Evolutionary conservation across 2,329 filamentous ascomycete genomes (phyloP).

Genomic region (Parascedosporium putredinis): DNA sequence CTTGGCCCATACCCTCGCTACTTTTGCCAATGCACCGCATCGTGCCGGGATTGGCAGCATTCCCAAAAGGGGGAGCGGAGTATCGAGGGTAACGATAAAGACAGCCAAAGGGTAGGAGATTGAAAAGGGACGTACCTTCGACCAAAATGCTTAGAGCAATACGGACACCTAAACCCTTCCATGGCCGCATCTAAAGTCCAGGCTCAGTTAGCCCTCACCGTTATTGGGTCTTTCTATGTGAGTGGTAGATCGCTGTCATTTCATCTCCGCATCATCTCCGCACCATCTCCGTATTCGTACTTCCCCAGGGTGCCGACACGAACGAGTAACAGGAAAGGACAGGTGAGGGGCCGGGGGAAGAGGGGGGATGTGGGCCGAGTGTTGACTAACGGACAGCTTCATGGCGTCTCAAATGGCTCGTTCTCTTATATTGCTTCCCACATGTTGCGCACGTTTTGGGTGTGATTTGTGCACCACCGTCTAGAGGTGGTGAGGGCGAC

Average conservation of each 20-base stretch:
- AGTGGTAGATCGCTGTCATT: no score
- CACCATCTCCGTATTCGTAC: background rate
- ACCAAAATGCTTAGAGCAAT: conserved; percentile 4
- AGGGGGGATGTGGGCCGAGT: background rate
- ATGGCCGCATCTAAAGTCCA: background rate
- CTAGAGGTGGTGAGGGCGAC: background rate
- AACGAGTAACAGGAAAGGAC: no score
- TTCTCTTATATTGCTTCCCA: conserved; percentile 7
- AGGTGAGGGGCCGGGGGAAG: no score
- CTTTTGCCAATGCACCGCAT: background rate
- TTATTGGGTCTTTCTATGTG: no score
- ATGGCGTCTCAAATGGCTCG: conserved; percentile 6
- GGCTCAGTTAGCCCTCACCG: background rate
- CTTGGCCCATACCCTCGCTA: background rate
- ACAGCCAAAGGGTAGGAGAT: background rate
- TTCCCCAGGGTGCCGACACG: background rate
- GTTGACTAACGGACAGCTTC: conserved; percentile 6
- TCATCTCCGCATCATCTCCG: no score
- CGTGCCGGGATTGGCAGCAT: no score
- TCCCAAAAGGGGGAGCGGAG: background rate
- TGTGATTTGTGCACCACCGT: background rate
- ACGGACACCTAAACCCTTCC: conserved; percentile 1
- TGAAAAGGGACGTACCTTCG: conserved; percentile 3
- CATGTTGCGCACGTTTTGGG: background rate
- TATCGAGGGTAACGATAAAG: no score